Evolutionary conservation across 192 early-diverging fungal species (phyloP).

Genomic region (Lunasporangiospora selenospora): DNA sequence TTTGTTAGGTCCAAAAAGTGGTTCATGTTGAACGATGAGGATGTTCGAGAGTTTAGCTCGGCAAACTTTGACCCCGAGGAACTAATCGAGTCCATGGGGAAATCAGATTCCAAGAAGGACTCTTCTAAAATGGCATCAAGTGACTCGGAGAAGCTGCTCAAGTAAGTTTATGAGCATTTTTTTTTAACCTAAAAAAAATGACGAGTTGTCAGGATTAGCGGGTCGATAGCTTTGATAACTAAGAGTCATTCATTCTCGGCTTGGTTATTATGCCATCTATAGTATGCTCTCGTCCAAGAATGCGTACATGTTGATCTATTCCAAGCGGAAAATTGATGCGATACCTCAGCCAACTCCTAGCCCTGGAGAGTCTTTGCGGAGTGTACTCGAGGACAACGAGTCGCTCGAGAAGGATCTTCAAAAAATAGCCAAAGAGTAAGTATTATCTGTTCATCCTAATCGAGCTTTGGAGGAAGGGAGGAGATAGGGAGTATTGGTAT

Average conservation of each 20-base stretch:
- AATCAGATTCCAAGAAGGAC: constrained; percentile 16
- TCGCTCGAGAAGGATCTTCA: constrained; percentile 5
- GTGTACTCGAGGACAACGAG: constrained; percentile 13
- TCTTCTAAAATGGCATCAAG: neutral
- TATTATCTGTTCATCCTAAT: too few relatives aligned
- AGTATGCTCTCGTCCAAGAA: constrained; percentile 49
- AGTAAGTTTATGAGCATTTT: constrained; percentile 1
- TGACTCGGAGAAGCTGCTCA: constrained; percentile 6
- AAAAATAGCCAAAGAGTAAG: constrained; percentile 10
- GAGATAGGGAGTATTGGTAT: too few relatives aligned
- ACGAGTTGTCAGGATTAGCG: too few relatives aligned
- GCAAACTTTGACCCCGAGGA: constrained; percentile 38
- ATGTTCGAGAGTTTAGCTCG: constrained; percentile 30
- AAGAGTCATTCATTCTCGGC: too few relatives aligned
- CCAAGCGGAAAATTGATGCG: too few relatives aligned
- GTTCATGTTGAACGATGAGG: constrained; percentile 51
- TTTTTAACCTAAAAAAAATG: too few relatives aligned
- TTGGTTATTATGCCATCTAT: too few relatives aligned
- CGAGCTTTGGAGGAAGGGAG: too few relatives aligned
- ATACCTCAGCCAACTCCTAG: neutral
- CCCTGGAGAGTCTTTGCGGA: neutral
- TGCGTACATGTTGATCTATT: constrained; percentile 49
- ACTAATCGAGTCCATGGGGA: neutral
- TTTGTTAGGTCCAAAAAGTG: constrained; percentile 32
- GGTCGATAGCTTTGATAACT: too few relatives aligned